Conservation (phyloP, 306 rosid genomes). For the Trifolium repens region DNA sequence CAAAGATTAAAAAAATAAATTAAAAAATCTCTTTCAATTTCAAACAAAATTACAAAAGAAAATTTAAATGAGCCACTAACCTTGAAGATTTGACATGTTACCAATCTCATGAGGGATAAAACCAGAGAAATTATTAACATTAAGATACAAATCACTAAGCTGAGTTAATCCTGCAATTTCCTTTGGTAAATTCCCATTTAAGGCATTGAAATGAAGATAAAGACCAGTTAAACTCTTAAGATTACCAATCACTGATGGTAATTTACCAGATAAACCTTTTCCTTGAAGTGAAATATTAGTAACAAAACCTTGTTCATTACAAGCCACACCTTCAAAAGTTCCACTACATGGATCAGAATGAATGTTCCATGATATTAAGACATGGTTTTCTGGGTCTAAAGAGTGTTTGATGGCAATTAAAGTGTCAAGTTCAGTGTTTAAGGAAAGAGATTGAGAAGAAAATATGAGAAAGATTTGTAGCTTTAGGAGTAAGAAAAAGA, state of each 20-base stretch:
- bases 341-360: constrained; percentile 70
- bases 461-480: constrained; percentile 24
- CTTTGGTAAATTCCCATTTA: constrained; percentile 72
- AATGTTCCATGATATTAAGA: constrained; percentile 65
- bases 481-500: constrained; percentile 29
- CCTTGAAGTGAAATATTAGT: constrained; percentile 82
- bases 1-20: constrained; percentile 4
- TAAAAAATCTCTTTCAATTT: too few relatives aligned
- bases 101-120: constrained; percentile 72
- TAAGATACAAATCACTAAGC: constrained; percentile 78
- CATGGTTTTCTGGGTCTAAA: constrained; percentile 71
- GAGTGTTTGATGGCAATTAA: constrained; percentile 70
- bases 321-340: constrained; percentile 75
- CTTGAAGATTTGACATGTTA: constrained; percentile 74
- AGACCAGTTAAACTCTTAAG: constrained; percentile 79
- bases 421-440: constrained; percentile 53
- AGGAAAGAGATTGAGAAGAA: constrained; percentile 37
- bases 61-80: constrained; percentile 46
- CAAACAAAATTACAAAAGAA: too few relatives aligned
- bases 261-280: constrained; percentile 72
- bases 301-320: constrained; percentile 69
- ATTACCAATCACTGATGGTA: constrained; percentile 69
- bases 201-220: constrained; percentile 76
- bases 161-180: constrained; percentile 62
- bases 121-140: constrained; percentile 75